Percentiles rank a stretch among this genome's conserved stretches.
These are phyloP conservation scores for Euphrasia arctica DNA, from an alignment of 305 asterid genomes.

Conservation along the genomic window DNA sequence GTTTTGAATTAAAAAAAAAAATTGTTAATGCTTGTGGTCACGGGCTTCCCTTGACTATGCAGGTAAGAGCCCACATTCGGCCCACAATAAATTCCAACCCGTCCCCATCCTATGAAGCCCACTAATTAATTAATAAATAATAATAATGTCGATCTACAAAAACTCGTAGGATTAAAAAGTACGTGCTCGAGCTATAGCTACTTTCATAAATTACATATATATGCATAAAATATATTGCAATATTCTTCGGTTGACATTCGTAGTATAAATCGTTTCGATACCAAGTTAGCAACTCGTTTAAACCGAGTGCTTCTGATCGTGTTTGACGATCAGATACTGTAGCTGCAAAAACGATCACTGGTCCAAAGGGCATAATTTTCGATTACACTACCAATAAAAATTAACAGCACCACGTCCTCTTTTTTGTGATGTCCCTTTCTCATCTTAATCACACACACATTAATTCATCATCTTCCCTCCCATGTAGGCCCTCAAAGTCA, in stretches of 20 bases:
- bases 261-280: too few species aligned
- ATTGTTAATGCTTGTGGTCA: conserved; percentile 34
- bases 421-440: conserved; percentile 64
- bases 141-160: too few species aligned
- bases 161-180: too few species aligned
- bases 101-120: conserved; percentile 23
- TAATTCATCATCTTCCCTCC: conserved; percentile 39
- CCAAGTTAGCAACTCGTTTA: too few species aligned
- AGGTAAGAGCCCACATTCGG: conserved; percentile 16
- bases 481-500: conserved; percentile 56
- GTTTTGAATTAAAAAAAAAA: too few species aligned
- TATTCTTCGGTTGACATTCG: too few species aligned
- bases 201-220: background rate
- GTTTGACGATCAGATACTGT: too few species aligned
- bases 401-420: conserved; percentile 48
- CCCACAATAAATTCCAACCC: conserved; percentile 25
- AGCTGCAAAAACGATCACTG: background rate
- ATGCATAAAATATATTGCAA: too few species aligned
- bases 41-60: conserved; percentile 69
- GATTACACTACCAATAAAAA: conserved; percentile 17
- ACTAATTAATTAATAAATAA: background rate
- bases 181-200: background rate
- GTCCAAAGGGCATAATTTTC: background rate
- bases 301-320: too few species aligned
- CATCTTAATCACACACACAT: conserved; percentile 46